phyloP scores from a whole-genome alignment of 1,284 basidiomycete species.

The Mycena sp. region DNA sequence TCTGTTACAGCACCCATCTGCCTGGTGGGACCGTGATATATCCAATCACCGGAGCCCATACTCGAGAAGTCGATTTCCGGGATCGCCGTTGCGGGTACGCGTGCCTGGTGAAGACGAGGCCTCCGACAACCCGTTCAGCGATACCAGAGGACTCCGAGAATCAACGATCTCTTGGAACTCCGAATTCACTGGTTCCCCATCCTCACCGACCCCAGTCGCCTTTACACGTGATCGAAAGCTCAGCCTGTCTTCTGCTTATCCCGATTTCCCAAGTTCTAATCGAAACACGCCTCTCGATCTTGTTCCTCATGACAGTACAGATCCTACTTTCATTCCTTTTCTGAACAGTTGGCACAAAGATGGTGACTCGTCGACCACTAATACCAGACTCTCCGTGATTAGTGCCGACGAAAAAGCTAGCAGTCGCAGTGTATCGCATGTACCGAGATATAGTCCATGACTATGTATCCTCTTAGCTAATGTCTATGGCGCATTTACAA shows the following conservation, averaged over 20 bases:
- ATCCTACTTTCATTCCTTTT: not conserved
- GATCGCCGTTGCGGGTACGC: conserved; percentile 4
- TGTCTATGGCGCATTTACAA: not conserved
- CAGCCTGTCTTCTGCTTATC: conserved; percentile 20
- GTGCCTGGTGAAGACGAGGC: not conserved
- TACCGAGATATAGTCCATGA: not conserved
- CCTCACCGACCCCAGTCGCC: conserved; percentile 22
- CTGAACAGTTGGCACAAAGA: not conserved
- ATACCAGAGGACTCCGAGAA: conserved; percentile 19
- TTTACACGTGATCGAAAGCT: conserved; percentile 19
- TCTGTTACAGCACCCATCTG: conserved; percentile 58
- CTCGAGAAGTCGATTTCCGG: conserved; percentile 7
- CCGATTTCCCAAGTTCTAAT: conserved; percentile 7
- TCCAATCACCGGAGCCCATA: conserved; percentile 20
- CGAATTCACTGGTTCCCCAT: conserved; percentile 17
- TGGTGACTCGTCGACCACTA: not conserved
- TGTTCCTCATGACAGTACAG: not conserved
- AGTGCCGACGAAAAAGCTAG: conserved; percentile 17
- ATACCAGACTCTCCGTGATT: not conserved
- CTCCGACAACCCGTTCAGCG: conserved; percentile 31
- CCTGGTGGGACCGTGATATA: conserved; percentile 44
- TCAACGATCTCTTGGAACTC: conserved; percentile 26
- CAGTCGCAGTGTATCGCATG: conserved; percentile 1
- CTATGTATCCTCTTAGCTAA: not conserved
- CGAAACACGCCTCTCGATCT: conserved; percentile 4